Percentiles rank a stretch among this genome's conserved stretches.
These are phyloP conservation scores for Cryphonectria carpinicola DNA, from an alignment of 2,329 filamentous ascomycete genomes.

Conservation along the genomic window DNA sequence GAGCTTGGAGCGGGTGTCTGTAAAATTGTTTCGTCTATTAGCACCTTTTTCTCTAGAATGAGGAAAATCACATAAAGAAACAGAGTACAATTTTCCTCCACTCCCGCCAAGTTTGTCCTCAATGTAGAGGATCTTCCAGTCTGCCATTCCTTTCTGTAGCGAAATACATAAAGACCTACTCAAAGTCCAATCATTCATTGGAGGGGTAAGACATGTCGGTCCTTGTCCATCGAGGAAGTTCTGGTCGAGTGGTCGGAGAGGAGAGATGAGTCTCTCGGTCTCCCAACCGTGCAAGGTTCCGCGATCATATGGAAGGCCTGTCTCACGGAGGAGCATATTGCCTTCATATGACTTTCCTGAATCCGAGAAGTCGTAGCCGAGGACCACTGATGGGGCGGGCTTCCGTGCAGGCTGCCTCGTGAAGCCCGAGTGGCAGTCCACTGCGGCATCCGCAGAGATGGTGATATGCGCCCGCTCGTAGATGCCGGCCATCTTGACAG, in stretches of 20 bases:
- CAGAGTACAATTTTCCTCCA: no score
- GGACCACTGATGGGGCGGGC: not conserved
- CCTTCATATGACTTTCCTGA: not conserved
- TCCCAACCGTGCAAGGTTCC: not conserved
- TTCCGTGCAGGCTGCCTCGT: not conserved
- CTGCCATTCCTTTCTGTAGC: no score
- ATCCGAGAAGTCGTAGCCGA: not conserved
- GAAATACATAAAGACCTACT: not conserved
- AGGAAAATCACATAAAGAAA: no score
- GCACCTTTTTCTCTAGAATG: no score
- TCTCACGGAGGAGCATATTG: constrained; percentile 9
- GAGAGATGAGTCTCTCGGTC: not conserved
- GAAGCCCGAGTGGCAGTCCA: constrained; percentile 16
- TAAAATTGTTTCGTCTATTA: not conserved
- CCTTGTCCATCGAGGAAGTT: constrained; percentile 1
- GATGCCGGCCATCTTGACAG: constrained; percentile 25
- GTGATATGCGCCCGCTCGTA: constrained; percentile 22
- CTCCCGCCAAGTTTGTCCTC: no score
- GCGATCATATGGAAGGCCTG: not conserved
- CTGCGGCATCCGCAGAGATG: constrained; percentile 16
- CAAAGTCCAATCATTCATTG: not conserved
- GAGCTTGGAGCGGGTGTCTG: not conserved
- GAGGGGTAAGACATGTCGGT: not conserved
- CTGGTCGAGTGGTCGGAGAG: not conserved
- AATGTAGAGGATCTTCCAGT: no score